Percentiles rank a stretch among this genome's conserved stretches.
Evolutionary conservation across 2,329 filamentous ascomycete species (phyloP).

Genomic region (Curvularia sp.): DNA sequence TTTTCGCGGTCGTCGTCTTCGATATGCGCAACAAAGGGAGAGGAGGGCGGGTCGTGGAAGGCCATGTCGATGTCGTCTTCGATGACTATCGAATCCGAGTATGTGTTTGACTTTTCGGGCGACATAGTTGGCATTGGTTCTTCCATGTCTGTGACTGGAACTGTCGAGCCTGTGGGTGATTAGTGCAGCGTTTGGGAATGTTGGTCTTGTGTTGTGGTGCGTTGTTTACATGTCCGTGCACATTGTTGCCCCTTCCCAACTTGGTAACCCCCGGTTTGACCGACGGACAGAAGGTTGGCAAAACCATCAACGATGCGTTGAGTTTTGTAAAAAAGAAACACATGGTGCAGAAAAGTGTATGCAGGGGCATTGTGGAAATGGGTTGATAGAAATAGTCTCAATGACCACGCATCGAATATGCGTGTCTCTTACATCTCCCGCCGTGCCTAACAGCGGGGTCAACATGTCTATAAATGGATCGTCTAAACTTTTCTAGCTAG

Average conservation of each 20-base stretch:
- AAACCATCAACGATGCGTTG: neutral
- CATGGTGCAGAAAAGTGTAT: too few species aligned
- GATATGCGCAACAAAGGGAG: conserved; percentile 57
- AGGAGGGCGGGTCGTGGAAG: conserved; percentile 55
- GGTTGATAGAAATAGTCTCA: neutral
- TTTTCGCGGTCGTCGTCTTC: conserved; percentile 51
- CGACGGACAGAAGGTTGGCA: neutral
- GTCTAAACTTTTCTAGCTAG: neutral
- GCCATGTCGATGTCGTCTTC: conserved; percentile 47
- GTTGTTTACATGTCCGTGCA: conserved; percentile 24
- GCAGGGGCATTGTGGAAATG: neutral
- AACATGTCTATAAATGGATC: conserved; percentile 1
- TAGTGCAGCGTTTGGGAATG: conserved; percentile 16
- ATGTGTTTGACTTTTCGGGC: conserved; percentile 40
- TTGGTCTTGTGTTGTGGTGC: conserved; percentile 19
- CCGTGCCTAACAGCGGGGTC: neutral
- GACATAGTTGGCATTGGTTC: conserved; percentile 44
- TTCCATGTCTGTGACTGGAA: conserved; percentile 31
- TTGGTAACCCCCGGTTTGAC: conserved; percentile 20
- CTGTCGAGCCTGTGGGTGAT: conserved; percentile 22
- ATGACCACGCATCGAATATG: neutral
- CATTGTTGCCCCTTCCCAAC: conserved; percentile 20
- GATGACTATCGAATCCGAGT: conserved; percentile 25
- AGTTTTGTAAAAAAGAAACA: neutral
- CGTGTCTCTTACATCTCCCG: neutral